A percentile compares a stretch with the other conserved stretches of the same genome.
Evolutionary conservation across 1,139 yeast genomes (phyloP).

Genomic region (Pichia sp.): DNA sequence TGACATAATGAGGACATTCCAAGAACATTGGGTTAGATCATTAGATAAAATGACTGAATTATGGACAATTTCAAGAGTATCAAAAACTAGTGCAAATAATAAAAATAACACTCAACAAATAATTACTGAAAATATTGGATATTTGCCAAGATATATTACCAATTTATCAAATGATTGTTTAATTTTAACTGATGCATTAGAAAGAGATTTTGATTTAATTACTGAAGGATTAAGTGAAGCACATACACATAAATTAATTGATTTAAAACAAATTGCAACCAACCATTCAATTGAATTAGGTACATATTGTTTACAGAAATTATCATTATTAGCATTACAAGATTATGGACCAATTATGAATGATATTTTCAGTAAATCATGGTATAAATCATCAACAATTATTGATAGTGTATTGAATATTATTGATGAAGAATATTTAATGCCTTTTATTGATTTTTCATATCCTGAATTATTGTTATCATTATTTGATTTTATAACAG

Average conservation of each 20-base stretch:
- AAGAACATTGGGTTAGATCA: slow-evolving; percentile 20
- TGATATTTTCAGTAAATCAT: slow-evolving; percentile 22
- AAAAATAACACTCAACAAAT: slow-evolving; percentile 7
- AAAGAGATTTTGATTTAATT: slow-evolving; percentile 20
- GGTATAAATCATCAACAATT: slow-evolving; percentile 35
- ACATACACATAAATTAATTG: slow-evolving; percentile 21
- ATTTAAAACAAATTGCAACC: slow-evolving; percentile 16
- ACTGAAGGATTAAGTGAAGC: slow-evolving; percentile 20
- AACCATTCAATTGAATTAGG: slow-evolving; percentile 23
- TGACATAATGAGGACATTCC: slow-evolving; percentile 20
- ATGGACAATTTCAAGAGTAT: slow-evolving; percentile 9
- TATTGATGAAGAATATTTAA: slow-evolving; percentile 33
- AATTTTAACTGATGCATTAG: slow-evolving; percentile 27
- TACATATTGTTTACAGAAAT: slow-evolving; percentile 23
- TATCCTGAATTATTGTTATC: slow-evolving; percentile 26
- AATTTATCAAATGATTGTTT: slow-evolving; percentile 28
- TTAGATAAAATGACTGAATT: slow-evolving; percentile 17
- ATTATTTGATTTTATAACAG: slow-evolving; percentile 34
- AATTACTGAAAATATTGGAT: slow-evolving; percentile 20
- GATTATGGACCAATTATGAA: slow-evolving; percentile 35
- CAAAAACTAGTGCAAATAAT: background rate
- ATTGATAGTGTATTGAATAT: slow-evolving; percentile 43
- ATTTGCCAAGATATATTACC: slow-evolving; percentile 27
- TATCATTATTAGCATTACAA: slow-evolving; percentile 35
- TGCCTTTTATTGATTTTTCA: slow-evolving; percentile 18